Conservation (phyloP, 306 rosid species). For the Inga laurina region DNA sequence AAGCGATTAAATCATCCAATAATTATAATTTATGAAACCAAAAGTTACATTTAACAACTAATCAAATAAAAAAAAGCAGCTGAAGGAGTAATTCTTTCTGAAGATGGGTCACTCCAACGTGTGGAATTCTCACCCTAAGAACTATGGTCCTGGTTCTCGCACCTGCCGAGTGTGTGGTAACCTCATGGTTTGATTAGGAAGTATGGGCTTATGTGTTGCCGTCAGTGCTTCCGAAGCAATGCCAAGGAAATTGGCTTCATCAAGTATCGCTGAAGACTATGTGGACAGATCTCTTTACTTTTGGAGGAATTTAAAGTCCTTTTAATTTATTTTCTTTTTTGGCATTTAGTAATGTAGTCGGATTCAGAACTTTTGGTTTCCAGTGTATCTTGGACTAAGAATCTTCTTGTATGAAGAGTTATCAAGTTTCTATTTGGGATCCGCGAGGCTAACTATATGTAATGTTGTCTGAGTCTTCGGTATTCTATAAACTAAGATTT, state of each 20-base stretch:
- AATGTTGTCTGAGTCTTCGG: neutral
- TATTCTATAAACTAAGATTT: neutral
- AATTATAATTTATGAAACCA: no score
- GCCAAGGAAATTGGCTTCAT: slow-evolving; percentile 54
- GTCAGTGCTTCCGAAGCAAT: slow-evolving; percentile 75
- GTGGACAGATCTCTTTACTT: no score
- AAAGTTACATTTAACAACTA: no score
- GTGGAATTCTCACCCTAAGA: slow-evolving; percentile 8
- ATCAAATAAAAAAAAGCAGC: no score
- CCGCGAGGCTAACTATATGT: neutral
- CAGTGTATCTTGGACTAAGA: neutral
- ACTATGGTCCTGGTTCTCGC: no score
- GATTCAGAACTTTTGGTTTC: neutral
- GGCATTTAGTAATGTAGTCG: no score
- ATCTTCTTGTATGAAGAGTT: neutral
- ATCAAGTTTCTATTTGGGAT: neutral
- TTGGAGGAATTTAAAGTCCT: neutral
- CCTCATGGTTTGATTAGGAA: slow-evolving; percentile 68
- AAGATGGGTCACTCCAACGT: neutral
- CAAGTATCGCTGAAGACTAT: slow-evolving; percentile 7
- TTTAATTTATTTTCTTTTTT: neutral
- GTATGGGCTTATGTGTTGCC: slow-evolving; percentile 71
- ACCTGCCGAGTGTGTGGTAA: slow-evolving; percentile 42
- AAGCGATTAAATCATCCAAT: no score
- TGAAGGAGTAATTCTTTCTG: no score